Base-by-base conservation (phyloP, 2,329 filamentous ascomycete genomes). In the Ascomycota sp. region DNA sequence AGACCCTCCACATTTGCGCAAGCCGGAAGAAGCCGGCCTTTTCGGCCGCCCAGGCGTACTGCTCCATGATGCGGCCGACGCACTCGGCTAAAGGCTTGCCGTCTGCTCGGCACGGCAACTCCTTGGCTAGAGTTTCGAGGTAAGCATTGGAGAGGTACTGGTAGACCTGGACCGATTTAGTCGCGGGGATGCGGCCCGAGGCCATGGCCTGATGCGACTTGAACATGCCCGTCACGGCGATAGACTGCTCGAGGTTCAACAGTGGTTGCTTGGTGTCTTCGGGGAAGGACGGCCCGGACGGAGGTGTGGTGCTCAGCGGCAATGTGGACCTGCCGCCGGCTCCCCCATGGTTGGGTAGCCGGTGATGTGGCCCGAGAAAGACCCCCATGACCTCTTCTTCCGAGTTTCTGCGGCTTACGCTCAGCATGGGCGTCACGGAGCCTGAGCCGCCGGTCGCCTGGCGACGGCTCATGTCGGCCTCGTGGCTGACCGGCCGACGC, bases 321-420 rank as follows among this genome's bases (percentile, higher is more conserved):
- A 53, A 51, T 9, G 44, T 47, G 8, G 60, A 52, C 29, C 62
- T 57, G 25, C 50, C 49, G 36, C 56, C 61, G 2, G 50, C 41
- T 27, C 57, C 51, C 13, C 63, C 55, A 38, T 52, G 55, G 34
- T 57, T 50, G 25, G 50, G 42, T 11, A 37, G 42, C 23, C 48
- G 53, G 29, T 49, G 53, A 33, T 50, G 56, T 7, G 63, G 52
- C 1, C 63, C 63, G 3, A 75, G 47, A 40, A 75, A 75, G 35
- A 57, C 70, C 3, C 63, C 65, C 5, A 72, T 54, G 0, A 66
- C 65, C 30, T 75, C 70, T 37, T 75, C 70, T 40, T 75, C 70
- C 0, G 70, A 75, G 38, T 75, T 69, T 38, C 69, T 75, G 27
- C 61, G 60, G 39, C 65, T 72, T 31, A 65, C 56, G 38, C 62